Conservation (phyloP, 257 asterid genomes). For the Solanum piurae region DNA sequence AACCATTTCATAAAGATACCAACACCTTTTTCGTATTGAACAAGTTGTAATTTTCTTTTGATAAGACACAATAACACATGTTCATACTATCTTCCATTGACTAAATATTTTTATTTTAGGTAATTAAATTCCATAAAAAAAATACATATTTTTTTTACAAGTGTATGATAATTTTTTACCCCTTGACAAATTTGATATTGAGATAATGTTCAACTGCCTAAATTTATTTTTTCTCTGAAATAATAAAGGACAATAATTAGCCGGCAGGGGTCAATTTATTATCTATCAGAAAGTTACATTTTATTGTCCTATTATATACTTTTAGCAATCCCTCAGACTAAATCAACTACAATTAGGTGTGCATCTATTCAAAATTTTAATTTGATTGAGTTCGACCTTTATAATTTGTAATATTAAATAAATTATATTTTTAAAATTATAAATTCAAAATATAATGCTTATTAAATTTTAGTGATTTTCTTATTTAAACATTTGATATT, state of each 20-base stretch:
- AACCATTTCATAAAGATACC: no score
- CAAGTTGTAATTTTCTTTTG: neutral
- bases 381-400: neutral
- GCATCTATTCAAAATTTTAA: neutral
- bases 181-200: neutral
- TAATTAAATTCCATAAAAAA: neutral
- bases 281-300: neutral
- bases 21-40: neutral
- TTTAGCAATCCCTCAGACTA: neutral
- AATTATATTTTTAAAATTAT: neutral
- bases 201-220: neutral
- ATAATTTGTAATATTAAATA: neutral
- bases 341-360: neutral
- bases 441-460: neutral
- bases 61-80: no score
- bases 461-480: neutral
- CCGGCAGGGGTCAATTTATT: neutral
- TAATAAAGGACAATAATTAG: neutral
- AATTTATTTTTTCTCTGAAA: neutral
- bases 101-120: neutral
- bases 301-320: neutral
- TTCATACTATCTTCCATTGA: neutral
- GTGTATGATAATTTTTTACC: neutral
- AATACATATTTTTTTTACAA: neutral
- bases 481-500: neutral